Evolutionary conservation across 2,329 filamentous ascomycete species (phyloP), one percentile per base, ranked within the genome.

Genomic region (Cryphonectria radicalis): DNA sequence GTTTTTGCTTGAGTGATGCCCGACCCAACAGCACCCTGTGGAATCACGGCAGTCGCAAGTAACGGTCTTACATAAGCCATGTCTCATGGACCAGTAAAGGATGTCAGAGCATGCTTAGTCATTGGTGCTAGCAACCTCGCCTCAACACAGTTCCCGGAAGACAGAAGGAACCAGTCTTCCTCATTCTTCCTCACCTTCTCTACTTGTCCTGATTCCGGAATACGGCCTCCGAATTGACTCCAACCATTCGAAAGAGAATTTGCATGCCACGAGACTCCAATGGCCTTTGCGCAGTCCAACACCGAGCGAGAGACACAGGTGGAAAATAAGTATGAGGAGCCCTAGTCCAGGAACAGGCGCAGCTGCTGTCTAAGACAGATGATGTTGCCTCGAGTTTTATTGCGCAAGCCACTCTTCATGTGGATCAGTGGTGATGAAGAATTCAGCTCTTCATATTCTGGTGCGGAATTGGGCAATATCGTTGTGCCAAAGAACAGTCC

Each of bases 301-400:
- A 4, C 25, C 14, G 5, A 19, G 13, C 28, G 7, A 59, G 7
- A 59, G 55, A 59, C 55, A 59, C 55, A 59, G 14, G 55, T 28
- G 25, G 55, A n/a, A 22, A 62, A 13, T 35, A 37, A 40, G 11
- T 35, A 37, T 14, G 19, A 62, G 32, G 22, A 25, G 35, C 35
- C 35, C 6, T n/a, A 14, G 14, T n/a, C 32, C 32, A 25, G 35
- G 59, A 25, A n/a, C 57, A 60, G 17, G n/a, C 66, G 19, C 69
- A 55, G 53, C 50, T 59, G 6, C 25, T 68, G 71, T 70, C 68
- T 70, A 40, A 72, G 65, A 66, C 66, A 68, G 32, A 50, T 19
- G 53, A 66, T 35, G 28, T 42, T 62, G 50, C 70, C 42, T 64
- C 35, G 40, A 68, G 19, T 57, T 25, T 32, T 42, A 62, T 62